Percentiles rank a stretch among this genome's conserved stretches.
phyloP scores from a whole-genome alignment of 2,329 filamentous ascomycete species.

The Claviceps africana region DNA sequence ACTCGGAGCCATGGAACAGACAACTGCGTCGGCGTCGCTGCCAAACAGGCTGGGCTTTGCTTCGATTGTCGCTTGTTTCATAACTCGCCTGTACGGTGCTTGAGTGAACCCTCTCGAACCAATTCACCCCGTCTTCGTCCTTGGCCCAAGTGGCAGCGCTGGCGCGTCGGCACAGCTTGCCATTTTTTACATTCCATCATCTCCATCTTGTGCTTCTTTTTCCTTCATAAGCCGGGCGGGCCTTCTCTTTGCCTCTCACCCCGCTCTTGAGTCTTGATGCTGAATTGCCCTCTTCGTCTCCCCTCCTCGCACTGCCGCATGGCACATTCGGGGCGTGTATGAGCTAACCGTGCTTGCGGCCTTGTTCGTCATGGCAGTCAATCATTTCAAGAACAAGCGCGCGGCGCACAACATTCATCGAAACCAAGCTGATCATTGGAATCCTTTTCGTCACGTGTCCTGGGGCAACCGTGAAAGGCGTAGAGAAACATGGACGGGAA shows the following conservation, averaged over 20 bases:
- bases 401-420: conserved; percentile 29
- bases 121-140: neutral
- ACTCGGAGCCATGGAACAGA: neutral
- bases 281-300: neutral
- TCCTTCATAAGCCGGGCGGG: too few species aligned
- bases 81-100: neutral
- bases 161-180: too few species aligned
- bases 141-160: neutral
- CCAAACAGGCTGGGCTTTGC: neutral
- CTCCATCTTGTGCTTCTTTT: too few species aligned
- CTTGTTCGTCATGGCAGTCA: conserved; percentile 24
- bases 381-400: conserved; percentile 30
- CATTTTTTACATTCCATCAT: too few species aligned
- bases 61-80: neutral
- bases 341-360: conserved; percentile 6
- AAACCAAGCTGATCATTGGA: conserved; percentile 25
- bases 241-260: neutral
- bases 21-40: neutral
- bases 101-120: neutral
- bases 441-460: conserved; percentile 29
- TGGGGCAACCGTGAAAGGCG: conserved; percentile 19
- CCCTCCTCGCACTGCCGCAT: neutral
- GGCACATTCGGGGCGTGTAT: neutral
- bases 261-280: neutral
- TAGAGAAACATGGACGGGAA: conserved; percentile 22